These are phyloP conservation scores for Pseudognaphalium luteoalbum DNA, from an alignment of 129 eudicot genomes.

Conservation along the genomic window DNA sequence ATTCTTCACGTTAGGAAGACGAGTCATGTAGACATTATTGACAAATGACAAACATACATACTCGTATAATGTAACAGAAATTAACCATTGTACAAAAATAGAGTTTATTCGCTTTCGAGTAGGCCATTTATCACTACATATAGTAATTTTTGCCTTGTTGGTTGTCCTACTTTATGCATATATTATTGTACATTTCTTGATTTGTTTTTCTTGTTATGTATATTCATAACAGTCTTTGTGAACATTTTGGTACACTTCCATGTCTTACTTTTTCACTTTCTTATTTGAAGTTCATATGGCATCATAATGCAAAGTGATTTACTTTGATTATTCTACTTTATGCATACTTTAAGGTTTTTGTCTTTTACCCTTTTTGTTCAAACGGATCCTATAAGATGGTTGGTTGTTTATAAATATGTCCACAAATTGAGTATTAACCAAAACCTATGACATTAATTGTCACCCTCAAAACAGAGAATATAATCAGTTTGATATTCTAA, in stretches of 20 bases:
- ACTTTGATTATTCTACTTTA: neutral
- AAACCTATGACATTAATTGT: no score
- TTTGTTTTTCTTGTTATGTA: neutral
- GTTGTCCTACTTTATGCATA: neutral
- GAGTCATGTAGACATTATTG: no score
- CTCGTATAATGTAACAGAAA: neutral
- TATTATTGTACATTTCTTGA: slow-evolving; percentile 9
- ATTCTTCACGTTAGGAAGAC: slow-evolving; percentile 22
- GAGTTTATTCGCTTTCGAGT: neutral
- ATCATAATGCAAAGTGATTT: slow-evolving; percentile 1
- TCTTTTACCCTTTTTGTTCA: neutral
- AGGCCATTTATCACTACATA: neutral
- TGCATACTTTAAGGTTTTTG: slow-evolving; percentile 2
- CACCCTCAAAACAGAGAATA: neutral
- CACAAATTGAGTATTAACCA: no score
- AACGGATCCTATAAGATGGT: neutral
- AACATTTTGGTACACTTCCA: slow-evolving; percentile 17
- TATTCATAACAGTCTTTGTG: neutral
- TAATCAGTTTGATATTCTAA: neutral
- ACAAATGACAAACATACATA: no score
- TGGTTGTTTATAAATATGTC: neutral
- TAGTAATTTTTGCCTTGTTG: neutral
- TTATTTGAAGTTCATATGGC: slow-evolving; percentile 4
- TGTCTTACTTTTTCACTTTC: slow-evolving; percentile 21
- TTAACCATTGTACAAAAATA: neutral